Base-by-base conservation (phyloP, 106 monocot species). In the Allium cepa region DNA sequence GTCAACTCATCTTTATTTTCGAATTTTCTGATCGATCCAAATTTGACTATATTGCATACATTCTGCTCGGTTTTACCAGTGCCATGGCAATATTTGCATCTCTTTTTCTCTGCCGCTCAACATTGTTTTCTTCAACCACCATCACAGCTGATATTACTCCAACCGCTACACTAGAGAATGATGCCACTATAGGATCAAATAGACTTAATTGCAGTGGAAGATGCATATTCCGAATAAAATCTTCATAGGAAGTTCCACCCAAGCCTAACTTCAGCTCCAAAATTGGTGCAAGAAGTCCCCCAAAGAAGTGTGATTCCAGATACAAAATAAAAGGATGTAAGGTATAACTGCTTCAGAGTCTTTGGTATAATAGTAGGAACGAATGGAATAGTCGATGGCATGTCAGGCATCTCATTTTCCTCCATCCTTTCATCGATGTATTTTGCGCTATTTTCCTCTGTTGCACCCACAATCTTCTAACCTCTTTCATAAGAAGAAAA, bases 401-500 rank as follows among this genome's bases (percentile, higher is more conserved):
- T 95, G 11, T 88, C 91, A 53, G 81, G 94, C 94, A 95, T 91
- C 74, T 95, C 94, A 79, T 73, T 95, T 68, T 90, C 94, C 61
- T 91, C 88, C 17, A 12, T 62, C 36, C 27, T 47, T 50, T 76
- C 80, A 53, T 69, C 71, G 57, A 70, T 64, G 52, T 47, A 85
- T 56, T 90, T 82, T 26, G 69, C 73, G 72, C 71, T 81, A 57
- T 81, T 88, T 64, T 88, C 27, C 90, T 80, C 53, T 95, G 87
- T 50, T 95, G 94, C 47, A 95, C 82, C 14, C 94, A 82, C 53
- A 95, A 59, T 82, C 94, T 85, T 79, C 94, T 87, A 13, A 95
- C 87, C 88, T 95, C 95, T 86, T 95, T 90, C 95, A 95, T 91
- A 57, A 95, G 85, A 71, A 95, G 91, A 73, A 95, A 95, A 55